Conservation (phyloP, 441 rosid genomes). For the Gossypium gossypioides region DNA sequence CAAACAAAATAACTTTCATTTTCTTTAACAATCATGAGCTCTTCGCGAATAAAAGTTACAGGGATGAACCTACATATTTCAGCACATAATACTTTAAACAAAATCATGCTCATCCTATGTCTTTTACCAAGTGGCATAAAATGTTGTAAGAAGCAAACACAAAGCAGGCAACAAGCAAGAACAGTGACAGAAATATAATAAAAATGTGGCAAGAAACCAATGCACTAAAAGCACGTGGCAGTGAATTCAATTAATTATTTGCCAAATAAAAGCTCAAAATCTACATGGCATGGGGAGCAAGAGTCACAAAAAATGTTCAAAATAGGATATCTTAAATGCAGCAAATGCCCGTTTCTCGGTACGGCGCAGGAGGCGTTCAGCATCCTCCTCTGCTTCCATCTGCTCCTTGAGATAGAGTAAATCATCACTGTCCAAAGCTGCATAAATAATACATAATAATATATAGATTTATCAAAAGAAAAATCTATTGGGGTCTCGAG, state of each 20-base stretch:
- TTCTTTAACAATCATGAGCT: neutral
- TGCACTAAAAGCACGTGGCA: neutral
- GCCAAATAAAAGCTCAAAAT: neutral
- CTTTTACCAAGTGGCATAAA: neutral
- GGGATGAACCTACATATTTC: neutral
- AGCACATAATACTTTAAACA: neutral
- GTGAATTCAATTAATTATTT: neutral
- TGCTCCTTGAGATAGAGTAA: slow-evolving; percentile 94
- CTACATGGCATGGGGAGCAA: neutral
- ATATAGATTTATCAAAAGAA: slow-evolving; percentile 12
- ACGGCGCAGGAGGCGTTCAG: slow-evolving; percentile 84
- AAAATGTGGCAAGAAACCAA: neutral
- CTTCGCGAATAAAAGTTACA: neutral
- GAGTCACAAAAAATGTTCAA: neutral
- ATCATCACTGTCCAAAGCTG: slow-evolving; percentile 98
- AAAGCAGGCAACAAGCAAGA: neutral
- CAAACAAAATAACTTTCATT: neutral
- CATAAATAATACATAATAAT: slow-evolving; percentile 28
- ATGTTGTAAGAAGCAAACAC: neutral
- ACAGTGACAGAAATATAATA: neutral
- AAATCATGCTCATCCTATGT: neutral
- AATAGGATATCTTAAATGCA: slow-evolving; percentile 80
- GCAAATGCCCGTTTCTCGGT: slow-evolving; percentile 98
- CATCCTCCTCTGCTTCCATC: slow-evolving; percentile 99
- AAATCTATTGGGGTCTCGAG: neutral